A percentile compares a stretch with the other conserved stretches of the same genome.
These are phyloP conservation scores for Cystobasidium slooffiae DNA, from an alignment of 1,284 basidiomycete genomes.

Conservation along the genomic window DNA sequence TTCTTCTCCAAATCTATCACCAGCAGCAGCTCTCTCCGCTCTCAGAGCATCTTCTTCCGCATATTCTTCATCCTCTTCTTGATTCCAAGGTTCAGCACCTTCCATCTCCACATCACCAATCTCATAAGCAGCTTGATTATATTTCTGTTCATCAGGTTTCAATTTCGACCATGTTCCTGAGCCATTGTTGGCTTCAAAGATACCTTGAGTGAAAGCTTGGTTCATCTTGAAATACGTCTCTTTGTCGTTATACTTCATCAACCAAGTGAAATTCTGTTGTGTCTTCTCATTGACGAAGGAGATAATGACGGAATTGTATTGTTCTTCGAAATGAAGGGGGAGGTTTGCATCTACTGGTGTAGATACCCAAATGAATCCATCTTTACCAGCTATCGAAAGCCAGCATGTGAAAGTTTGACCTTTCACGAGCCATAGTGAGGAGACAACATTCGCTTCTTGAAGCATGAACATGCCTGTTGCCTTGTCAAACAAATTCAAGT, in stretches of 20 bases:
- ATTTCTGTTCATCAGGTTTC: constrained; percentile 68
- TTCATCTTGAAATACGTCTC: constrained; percentile 55
- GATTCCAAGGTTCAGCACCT: constrained; percentile 68
- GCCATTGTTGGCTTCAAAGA: constrained; percentile 63
- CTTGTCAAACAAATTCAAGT: constrained; percentile 72
- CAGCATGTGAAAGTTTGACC: constrained; percentile 64
- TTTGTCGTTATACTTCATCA: constrained; percentile 45
- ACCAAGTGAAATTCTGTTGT: constrained; percentile 50
- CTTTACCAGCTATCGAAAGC: constrained; percentile 59
- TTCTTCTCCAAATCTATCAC: constrained; percentile 64
- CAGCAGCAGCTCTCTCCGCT: constrained; percentile 62
- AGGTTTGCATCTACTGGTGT: constrained; percentile 38
- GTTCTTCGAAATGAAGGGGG: constrained; percentile 38
- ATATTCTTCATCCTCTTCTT: constrained; percentile 55
- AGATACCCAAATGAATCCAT: constrained; percentile 38
- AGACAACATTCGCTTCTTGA: constrained; percentile 70
- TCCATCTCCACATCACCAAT: constrained; percentile 83
- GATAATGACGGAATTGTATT: constrained; percentile 50
- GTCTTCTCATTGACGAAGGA: constrained; percentile 45
- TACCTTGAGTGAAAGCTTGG: constrained; percentile 76
- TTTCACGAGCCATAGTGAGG: constrained; percentile 65
- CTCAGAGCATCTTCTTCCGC: constrained; percentile 62
- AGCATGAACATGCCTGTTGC: constrained; percentile 71
- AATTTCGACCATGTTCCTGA: constrained; percentile 50
- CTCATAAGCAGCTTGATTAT: constrained; percentile 65